Evolutionary conservation across 805 yeast species (phyloP).

Genomic region (Priceomyces carsonii): DNA sequence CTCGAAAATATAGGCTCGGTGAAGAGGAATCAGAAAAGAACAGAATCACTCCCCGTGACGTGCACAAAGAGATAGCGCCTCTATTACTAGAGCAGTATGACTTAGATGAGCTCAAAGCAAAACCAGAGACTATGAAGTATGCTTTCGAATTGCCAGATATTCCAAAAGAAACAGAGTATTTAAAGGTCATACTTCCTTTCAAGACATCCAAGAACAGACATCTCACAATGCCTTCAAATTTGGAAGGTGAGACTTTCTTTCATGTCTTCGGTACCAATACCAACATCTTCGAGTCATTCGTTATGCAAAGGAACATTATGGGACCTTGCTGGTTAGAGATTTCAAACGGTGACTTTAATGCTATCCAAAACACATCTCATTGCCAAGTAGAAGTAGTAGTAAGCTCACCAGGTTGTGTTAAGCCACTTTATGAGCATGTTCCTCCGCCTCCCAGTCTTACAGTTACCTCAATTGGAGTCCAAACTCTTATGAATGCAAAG

Average conservation of each 20-base stretch:
- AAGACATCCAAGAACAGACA: constrained; percentile 57
- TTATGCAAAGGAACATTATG: constrained; percentile 79
- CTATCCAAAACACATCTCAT: constrained; percentile 68
- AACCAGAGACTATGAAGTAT: constrained; percentile 73
- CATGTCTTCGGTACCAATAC: constrained; percentile 80
- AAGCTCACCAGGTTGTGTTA: constrained; percentile 46
- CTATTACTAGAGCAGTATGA: constrained; percentile 64
- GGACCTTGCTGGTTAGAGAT: constrained; percentile 97
- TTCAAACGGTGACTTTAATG: constrained; percentile 57
- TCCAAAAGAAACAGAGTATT: constrained; percentile 77
- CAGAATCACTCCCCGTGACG: constrained; percentile 57
- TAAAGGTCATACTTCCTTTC: constrained; percentile 76
- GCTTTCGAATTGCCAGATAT: constrained; percentile 84
- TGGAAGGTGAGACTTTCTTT: constrained; percentile 73
- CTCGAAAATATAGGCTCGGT: constrained; percentile 51
- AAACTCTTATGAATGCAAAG: constrained; percentile 74
- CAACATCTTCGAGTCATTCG: constrained; percentile 80
- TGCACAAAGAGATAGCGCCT: constrained; percentile 74
- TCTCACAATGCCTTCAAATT: constrained; percentile 55
- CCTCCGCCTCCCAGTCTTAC: constrained; percentile 65
- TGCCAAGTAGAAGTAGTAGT: constrained; percentile 76
- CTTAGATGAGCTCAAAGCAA: constrained; percentile 62
- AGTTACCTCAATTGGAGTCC: constrained; percentile 72
- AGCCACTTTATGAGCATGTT: constrained; percentile 46
- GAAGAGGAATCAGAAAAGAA: constrained; percentile 40